phyloP scores from a whole-genome alignment of 805 yeast genomes.

The Candida chauliodis region DNA sequence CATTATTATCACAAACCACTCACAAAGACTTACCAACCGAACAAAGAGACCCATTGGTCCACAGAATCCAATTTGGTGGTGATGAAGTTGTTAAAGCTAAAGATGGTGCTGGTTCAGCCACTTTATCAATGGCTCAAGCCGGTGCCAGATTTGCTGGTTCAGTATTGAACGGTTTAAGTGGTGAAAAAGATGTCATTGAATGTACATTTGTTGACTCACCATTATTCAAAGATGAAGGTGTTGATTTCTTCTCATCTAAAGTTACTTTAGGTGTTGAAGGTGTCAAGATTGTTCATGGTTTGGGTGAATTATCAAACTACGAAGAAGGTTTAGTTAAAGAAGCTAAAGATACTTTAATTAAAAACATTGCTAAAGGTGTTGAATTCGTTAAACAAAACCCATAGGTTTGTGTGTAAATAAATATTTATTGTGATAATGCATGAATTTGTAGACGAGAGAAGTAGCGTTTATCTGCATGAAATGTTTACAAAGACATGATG shows the following conservation, averaged over 20 bases:
- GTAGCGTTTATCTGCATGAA: too few species aligned
- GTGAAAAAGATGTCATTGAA: constrained; percentile 62
- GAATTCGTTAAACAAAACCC: constrained; percentile 76
- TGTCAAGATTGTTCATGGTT: constrained; percentile 73
- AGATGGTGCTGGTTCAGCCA: constrained; percentile 92
- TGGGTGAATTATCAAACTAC: constrained; percentile 68
- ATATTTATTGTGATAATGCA: background rate
- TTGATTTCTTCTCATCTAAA: constrained; percentile 93
- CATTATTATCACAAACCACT: constrained; percentile 80
- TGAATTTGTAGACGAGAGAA: too few species aligned
- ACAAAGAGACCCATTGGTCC: constrained; percentile 51
- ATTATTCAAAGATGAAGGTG: constrained; percentile 80
- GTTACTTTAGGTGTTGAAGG: constrained; percentile 93
- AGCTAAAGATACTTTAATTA: constrained; percentile 85
- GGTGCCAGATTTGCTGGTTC: constrained; percentile 74
- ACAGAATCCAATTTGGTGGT: constrained; percentile 95
- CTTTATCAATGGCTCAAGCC: constrained; percentile 91
- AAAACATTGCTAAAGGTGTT: constrained; percentile 92
- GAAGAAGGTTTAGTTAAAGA: constrained; percentile 81
- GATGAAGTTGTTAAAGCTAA: constrained; percentile 93
- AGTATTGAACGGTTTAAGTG: constrained; percentile 60
- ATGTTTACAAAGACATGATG: too few species aligned
- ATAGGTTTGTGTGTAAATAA: constrained; percentile 20
- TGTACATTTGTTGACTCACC: constrained; percentile 78
- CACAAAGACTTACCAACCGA: constrained; percentile 50